Conservation (phyloP, 176 grass and related monocot species). For the Raddia guianensis region DNA sequence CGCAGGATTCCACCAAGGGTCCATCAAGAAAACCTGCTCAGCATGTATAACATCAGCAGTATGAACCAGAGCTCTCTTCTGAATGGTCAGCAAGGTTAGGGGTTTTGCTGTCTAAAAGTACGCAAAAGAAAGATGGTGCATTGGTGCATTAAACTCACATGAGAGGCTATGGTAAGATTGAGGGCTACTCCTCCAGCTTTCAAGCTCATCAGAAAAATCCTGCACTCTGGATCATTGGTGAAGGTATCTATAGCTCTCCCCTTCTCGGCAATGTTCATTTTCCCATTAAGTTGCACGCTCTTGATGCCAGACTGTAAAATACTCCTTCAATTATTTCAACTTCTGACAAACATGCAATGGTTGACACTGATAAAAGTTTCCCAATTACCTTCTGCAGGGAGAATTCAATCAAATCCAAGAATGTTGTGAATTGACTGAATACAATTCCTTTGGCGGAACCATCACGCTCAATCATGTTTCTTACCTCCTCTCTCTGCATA, state of each 20-base stretch:
- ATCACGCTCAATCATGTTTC: constrained; percentile 89
- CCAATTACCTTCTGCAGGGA: constrained; percentile 63
- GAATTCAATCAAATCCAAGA: constrained; percentile 91
- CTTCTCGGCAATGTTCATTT: constrained; percentile 79
- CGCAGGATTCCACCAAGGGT: constrained; percentile 98
- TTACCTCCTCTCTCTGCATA: constrained; percentile 77
- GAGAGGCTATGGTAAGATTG: constrained; percentile 90
- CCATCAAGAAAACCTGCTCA: constrained; percentile 94
- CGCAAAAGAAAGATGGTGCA: background rate
- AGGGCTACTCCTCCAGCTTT: constrained; percentile 96
- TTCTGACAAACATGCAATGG: background rate
- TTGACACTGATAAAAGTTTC: background rate
- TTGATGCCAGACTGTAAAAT: constrained; percentile 80
- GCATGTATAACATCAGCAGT: constrained; percentile 19
- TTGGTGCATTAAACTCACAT: constrained; percentile 55
- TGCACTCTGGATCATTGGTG: constrained; percentile 75
- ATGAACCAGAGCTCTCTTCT: background rate
- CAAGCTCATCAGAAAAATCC: constrained; percentile 93
- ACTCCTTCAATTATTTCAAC: constrained; percentile 33
- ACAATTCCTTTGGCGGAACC: constrained; percentile 97
- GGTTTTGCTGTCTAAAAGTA: background rate
- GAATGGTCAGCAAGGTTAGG: background rate
- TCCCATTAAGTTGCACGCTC: constrained; percentile 81
- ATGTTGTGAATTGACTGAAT: constrained; percentile 94
- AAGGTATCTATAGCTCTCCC: constrained; percentile 87